Base-by-base conservation (phyloP, 2,329 filamentous ascomycete species). In the Diaporthe vaccinii region DNA sequence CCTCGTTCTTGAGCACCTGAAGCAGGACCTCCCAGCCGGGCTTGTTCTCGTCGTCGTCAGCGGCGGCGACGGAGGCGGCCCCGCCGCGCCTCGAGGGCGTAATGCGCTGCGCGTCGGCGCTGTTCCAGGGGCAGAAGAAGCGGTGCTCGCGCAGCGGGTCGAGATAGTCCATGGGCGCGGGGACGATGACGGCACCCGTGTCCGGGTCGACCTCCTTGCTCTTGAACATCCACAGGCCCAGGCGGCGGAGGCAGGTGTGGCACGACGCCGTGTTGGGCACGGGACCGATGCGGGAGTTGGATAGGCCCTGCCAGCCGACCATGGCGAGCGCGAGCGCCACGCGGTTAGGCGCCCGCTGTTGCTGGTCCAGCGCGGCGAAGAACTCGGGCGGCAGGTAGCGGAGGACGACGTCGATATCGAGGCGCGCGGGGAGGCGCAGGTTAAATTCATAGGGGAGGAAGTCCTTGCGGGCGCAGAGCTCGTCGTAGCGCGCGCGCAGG, bases 191-290 rank as follows among this genome's bases (percentile, higher is more conserved):
- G 49, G 85, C 80, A 49, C 88, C 84, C 0, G 87, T 88, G 22
- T 85, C 83, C 1, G 86, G 85, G 75, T 91, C 89, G 41, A 93
- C 89, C 79, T 91, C 90, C 83, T 93, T 95, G 82, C 92, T 93
- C 80, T 92, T 93, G 83, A 98, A 98, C 87, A 99, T 93, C 97
- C 97, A 99, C 2, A 99, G 88, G 0, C 97, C 97, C 0, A 98
- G 87, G 1, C 96, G 92, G 75, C 97, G 92, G 80, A 98, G 94
- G 82, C 97, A 99, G 28, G 95, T 94, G 75, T 93, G 90, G 83
- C 97, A 99, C 6, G 92, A 92, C 8, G 94, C 92, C 22, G 96
- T 90, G 76, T 95, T 93, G 55, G 93, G 91, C 31, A 93, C 90
- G 1, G 91, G 84, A 81, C 92, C 83, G 80, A 91, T 84, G 81